A percentile compares a stretch with the other conserved stretches of the same genome.
These are phyloP conservation scores for Schizophyllum amplum DNA, from an alignment of 1,284 basidiomycete species.

Conservation along the genomic window DNA sequence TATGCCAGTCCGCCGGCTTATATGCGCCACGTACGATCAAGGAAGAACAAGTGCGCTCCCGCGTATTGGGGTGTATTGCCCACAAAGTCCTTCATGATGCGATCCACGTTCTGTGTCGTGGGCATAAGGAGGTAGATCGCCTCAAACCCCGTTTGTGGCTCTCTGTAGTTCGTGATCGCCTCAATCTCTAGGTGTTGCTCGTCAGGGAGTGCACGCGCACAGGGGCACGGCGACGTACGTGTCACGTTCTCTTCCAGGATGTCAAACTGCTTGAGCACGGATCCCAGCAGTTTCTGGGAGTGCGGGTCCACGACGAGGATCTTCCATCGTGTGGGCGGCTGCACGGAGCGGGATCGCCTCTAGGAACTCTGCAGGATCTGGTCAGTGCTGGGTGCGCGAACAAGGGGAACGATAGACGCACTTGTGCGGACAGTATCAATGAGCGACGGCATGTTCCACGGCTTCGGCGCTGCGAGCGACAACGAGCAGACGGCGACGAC, in stretches of 20 bases:
- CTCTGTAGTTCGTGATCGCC: conserved; percentile 64
- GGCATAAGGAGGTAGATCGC: conserved; percentile 94
- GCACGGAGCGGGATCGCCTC: conserved; percentile 75
- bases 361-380: conserved; percentile 52
- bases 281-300: conserved; percentile 77
- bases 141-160: conserved; percentile 76
- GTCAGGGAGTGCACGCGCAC: conserved; percentile 3
- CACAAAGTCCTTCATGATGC: conserved; percentile 83
- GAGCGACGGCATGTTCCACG: conserved; percentile 44
- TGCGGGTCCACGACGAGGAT: conserved; percentile 93
- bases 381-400: conserved; percentile 4
- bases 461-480: background rate
- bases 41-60: conserved; percentile 89
- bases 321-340: conserved; percentile 87
- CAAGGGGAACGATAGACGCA: conserved; percentile 22
- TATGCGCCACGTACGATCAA: conserved; percentile 62
- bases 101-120: conserved; percentile 88
- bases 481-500: too few relatives aligned
- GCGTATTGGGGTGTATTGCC: conserved; percentile 68
- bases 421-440: conserved; percentile 45
- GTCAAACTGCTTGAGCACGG: conserved; percentile 89
- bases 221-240: conserved; percentile 44
- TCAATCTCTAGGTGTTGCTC: conserved; percentile 57
- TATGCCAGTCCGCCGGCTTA: background rate
- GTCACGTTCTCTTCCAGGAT: conserved; percentile 93